Evolutionary conservation across 129 eudicot species (phyloP), one percentile per base, ranked within the genome.

Genomic region (Lactuca sativa): DNA sequence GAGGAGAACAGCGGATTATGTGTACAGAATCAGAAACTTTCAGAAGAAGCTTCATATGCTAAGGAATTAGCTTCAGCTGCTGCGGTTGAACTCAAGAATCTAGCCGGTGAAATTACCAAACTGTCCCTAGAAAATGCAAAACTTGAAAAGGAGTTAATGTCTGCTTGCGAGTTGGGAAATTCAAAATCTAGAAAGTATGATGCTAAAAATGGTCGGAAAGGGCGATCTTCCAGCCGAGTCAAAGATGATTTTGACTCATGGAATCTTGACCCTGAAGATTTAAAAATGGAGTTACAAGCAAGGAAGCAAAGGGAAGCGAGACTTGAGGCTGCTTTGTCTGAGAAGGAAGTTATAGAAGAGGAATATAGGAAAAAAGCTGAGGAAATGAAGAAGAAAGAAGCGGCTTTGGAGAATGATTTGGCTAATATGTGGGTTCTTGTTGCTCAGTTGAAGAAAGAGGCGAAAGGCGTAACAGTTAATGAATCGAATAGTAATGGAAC

Each of bases 401-500:
- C 95, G 1, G 82, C 92, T 31, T 60, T 93, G 41, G 99, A 93
- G 71, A 93, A 87, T 67, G 99, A 93, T 72, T 64, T 93, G 54
- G 99, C 99, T 33, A 93, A 93, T 67, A 93, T 93, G 99, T 93
- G 99, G 99, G 97, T 93, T 74, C 90, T 93, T 77, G 99, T 93
- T 75, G 97, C 99, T 73, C 95, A 90, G 78, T 59, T 93, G 70
- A 93, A 93, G 84, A 93, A 87, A 79, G 97, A 93, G 43, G 82
- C 60, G 17, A 69, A 62, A 70, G 81, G 74, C 5, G 70, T 62
- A 25, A 25, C 30, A n/a, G 58, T 71, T 48, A 80, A 74, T 9
- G 90, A 87, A 48, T 60, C 78, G 13, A 80, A 81, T 59, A 36
- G 44, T 48, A 76, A 68, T 25, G 92, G 72, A 44, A 69, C 73